phyloP scores from a whole-genome alignment of 2,329 filamentous ascomycete species.

The Chaetomiaceae sp. region DNA sequence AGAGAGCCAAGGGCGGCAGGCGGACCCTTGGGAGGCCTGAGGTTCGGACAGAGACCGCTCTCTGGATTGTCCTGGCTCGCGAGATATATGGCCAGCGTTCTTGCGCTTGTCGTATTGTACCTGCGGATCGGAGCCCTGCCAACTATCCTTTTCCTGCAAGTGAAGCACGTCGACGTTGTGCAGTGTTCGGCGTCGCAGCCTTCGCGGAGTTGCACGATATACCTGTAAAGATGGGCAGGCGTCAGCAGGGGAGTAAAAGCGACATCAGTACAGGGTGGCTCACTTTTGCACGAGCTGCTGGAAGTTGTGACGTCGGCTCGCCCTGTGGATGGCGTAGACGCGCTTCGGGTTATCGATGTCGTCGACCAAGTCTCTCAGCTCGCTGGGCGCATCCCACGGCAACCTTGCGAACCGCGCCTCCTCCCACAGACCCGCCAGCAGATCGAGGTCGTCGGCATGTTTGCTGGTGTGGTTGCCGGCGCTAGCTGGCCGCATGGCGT shows the following conservation, averaged over 20 bases:
- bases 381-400: constrained; percentile 55
- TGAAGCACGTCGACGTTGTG: constrained; percentile 73
- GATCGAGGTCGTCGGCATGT: constrained; percentile 39
- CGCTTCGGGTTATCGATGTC: constrained; percentile 57
- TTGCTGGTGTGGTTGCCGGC: constrained; percentile 27
- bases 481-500: constrained; percentile 35
- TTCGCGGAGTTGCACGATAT: constrained; percentile 73
- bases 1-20: constrained; percentile 45
- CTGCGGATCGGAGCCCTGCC: constrained; percentile 66
- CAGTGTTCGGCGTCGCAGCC: constrained; percentile 70
- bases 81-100: constrained; percentile 73
- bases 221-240: constrained; percentile 45
- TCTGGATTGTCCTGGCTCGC: constrained; percentile 76
- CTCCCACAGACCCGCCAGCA: constrained; percentile 57
- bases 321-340: constrained; percentile 57
- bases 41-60: constrained; percentile 57
- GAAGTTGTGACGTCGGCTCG: constrained; percentile 57
- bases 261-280: constrained; percentile 23
- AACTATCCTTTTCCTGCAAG: constrained; percentile 63
- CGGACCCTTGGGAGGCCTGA: constrained; percentile 39
- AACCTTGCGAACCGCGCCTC: constrained; percentile 55
- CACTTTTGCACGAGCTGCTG: constrained; percentile 65
- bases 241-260: constrained; percentile 14
- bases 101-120: constrained; percentile 76
- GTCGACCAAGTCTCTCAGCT: constrained; percentile 51